These are phyloP conservation scores for Thelonectria rubi DNA, from an alignment of 2,329 filamentous ascomycete species.

Conservation along the genomic window DNA sequence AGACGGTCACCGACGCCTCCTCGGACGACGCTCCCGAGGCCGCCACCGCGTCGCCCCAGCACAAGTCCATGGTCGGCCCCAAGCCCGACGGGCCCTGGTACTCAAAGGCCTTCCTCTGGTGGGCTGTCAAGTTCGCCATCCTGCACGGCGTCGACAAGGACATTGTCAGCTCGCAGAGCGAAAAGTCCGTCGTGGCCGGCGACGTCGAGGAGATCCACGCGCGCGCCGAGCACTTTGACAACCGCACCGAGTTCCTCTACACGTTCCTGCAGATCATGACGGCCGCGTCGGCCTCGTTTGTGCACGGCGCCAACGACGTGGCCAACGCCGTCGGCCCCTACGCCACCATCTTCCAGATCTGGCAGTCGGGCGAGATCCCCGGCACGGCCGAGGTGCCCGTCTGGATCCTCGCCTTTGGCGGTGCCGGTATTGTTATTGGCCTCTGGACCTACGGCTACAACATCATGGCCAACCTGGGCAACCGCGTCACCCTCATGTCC, in stretches of 20 bases:
- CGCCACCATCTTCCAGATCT: constrained; percentile 70
- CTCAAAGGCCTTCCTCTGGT: constrained; percentile 53
- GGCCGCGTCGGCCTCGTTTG: constrained; percentile 69
- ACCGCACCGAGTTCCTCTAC: constrained; percentile 69
- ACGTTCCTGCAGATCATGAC: constrained; percentile 69
- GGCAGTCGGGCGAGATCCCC: constrained; percentile 57
- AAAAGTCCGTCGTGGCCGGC: constrained; percentile 56
- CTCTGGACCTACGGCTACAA: constrained; percentile 71
- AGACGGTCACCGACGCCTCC: constrained; percentile 44
- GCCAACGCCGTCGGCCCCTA: constrained; percentile 70
- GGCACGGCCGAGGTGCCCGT: constrained; percentile 60
- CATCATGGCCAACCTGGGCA: constrained; percentile 71
- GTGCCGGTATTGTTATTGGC: constrained; percentile 61
- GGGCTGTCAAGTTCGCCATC: constrained; percentile 54
- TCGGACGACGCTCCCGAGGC: constrained; percentile 67
- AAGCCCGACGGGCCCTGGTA: constrained; percentile 57
- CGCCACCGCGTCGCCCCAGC: constrained; percentile 35
- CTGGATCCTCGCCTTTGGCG: constrained; percentile 68
- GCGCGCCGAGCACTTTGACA: constrained; percentile 66
- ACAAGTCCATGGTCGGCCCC: constrained; percentile 50
- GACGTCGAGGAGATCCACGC: constrained; percentile 66
- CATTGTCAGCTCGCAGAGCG: constrained; percentile 49
- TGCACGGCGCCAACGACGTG: constrained; percentile 74
- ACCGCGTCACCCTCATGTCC: constrained; percentile 70
- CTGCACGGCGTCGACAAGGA: constrained; percentile 59